Percentiles rank a stretch among this genome's conserved stretches.
phyloP scores from a whole-genome alignment of 768 basidiomycete genomes.

The Termitomyces sp. region DNA sequence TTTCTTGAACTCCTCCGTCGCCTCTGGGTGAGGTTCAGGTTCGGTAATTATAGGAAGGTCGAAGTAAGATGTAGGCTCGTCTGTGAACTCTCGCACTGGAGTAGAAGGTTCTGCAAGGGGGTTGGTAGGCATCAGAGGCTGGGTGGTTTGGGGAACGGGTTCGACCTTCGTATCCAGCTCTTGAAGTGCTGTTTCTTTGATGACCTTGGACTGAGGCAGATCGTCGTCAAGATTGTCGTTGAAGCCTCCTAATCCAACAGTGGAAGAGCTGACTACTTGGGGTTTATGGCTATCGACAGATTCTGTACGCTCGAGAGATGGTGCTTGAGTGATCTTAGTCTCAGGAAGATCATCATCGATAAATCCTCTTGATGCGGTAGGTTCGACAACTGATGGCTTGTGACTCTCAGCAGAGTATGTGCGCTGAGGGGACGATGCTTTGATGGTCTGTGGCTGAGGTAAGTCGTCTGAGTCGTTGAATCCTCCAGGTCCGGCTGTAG shows the following conservation, averaged over 20 bases:
- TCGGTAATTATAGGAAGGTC: not conserved
- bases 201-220: not conserved
- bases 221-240: not conserved
- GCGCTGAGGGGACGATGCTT: not conserved
- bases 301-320: not conserved
- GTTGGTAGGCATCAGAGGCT: not conserved
- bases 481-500: not conserved
- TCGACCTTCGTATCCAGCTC: not conserved
- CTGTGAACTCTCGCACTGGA: not conserved
- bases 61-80: not conserved
- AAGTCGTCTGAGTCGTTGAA: not conserved
- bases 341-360: not conserved
- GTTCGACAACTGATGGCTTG: not conserved
- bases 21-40: not conserved
- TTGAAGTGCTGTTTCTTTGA: not conserved
- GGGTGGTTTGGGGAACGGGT: not conserved
- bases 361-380: not conserved
- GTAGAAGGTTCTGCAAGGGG: not conserved
- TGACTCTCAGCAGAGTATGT: not conserved
- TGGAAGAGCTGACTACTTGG: not conserved
- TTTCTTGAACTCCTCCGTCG: not conserved
- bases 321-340: not conserved
- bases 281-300: not conserved
- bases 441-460: not conserved
- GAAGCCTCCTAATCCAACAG: not conserved